Evolutionary conservation across 352 stramenopile species (phyloP).

Genomic region (Globisporangium viniferum): DNA sequence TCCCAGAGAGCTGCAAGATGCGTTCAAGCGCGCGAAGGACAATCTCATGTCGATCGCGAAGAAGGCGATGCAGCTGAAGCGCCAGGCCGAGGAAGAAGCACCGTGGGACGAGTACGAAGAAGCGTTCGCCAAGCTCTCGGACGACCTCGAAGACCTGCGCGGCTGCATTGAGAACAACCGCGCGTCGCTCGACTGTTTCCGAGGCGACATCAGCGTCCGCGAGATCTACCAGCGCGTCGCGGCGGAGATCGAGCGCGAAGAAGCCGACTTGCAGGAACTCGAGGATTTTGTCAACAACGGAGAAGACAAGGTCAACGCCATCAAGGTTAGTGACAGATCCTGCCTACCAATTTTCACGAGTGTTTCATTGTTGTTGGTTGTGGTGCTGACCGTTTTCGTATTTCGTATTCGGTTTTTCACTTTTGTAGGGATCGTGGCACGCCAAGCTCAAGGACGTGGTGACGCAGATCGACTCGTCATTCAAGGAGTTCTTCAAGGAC

Average conservation of each 20-base stretch:
- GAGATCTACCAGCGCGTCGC: slow-evolving; percentile 70
- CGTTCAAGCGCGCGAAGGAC: slow-evolving; percentile 61
- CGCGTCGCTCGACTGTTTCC: slow-evolving; percentile 75
- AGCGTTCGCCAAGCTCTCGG: slow-evolving; percentile 53
- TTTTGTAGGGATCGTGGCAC: slow-evolving; percentile 60
- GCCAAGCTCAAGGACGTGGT: slow-evolving; percentile 65
- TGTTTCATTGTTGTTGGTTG: neutral
- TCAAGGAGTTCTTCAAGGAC: slow-evolving; percentile 82
- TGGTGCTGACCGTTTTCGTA: neutral
- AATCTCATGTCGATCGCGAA: slow-evolving; percentile 56
- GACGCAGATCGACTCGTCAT: slow-evolving; percentile 74
- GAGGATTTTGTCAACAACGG: slow-evolving; percentile 60
- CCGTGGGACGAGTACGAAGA: slow-evolving; percentile 65
- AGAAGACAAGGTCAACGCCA: slow-evolving; percentile 65
- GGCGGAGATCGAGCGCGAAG: slow-evolving; percentile 64
- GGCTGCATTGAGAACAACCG: slow-evolving; percentile 86
- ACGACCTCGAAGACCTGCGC: slow-evolving; percentile 75
- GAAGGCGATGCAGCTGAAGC: slow-evolving; percentile 68
- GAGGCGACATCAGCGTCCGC: slow-evolving; percentile 68
- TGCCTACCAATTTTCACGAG: neutral
- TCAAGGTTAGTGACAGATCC: slow-evolving; percentile 41
- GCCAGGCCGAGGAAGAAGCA: slow-evolving; percentile 58
- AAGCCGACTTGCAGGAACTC: slow-evolving; percentile 50
- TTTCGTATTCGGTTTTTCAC: neutral
- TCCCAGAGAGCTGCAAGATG: slow-evolving; percentile 37